Evolutionary conservation across 2,329 filamentous ascomycete genomes (phyloP).

Genomic region (Plectosphaerella plurivora): DNA sequence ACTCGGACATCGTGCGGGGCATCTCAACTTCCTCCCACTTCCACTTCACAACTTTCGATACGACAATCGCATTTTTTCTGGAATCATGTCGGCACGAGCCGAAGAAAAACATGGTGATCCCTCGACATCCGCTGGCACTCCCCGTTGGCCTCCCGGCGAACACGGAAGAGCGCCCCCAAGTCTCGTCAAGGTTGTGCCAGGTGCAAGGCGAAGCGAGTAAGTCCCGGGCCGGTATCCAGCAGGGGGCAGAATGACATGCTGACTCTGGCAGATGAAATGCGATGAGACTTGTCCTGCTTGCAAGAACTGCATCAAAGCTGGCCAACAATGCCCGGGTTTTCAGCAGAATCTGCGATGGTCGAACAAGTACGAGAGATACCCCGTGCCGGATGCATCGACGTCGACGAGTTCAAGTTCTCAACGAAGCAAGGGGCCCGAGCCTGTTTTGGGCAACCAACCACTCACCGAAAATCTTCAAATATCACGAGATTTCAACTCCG

Average conservation of each 20-base stretch:
- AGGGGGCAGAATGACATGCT: no score
- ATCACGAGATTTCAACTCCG: no score
- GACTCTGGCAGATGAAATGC: neutral
- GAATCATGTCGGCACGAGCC: no score
- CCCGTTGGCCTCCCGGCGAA: neutral
- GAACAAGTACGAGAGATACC: neutral
- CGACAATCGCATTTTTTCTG: no score
- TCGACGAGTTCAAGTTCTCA: neutral
- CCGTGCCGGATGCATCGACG: neutral
- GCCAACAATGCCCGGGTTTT: neutral
- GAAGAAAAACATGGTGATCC: no score
- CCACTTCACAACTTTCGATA: no score
- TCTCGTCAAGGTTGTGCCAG: neutral
- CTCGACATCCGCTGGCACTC: no score
- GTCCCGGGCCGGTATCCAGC: neutral
- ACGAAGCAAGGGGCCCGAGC: no score
- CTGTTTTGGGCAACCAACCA: no score
- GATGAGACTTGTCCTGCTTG: neutral
- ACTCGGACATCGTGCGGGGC: no score
- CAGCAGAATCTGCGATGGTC: neutral
- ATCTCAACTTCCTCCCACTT: no score
- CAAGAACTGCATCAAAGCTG: neutral
- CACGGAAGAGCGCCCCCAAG: neutral
- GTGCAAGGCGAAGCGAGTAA: neutral
- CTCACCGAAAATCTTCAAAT: no score